phyloP scores from a whole-genome alignment of 2,329 filamentous ascomycete species.

The Aspergillaceae sp. region DNA sequence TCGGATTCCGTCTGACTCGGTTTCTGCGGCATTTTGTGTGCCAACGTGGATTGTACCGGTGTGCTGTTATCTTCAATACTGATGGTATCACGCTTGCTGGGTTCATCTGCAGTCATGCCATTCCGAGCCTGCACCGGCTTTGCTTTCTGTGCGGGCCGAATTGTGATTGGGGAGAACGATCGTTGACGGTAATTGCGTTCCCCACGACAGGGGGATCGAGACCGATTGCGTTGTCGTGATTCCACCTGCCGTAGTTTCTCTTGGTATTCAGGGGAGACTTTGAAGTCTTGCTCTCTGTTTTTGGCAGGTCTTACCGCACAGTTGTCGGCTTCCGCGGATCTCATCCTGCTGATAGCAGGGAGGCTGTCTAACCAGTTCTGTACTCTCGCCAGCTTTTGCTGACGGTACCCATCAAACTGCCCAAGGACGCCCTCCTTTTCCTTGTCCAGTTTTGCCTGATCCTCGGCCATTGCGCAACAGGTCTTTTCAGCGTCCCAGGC shows the following conservation, averaged over 20 bases:
- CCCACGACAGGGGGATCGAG: slow-evolving; percentile 2
- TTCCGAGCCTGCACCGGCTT: no score
- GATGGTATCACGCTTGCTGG: no score
- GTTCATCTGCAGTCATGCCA: no score
- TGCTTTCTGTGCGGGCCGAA: neutral
- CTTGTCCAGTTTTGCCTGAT: neutral
- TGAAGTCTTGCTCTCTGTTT: no score
- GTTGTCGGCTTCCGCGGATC: neutral
- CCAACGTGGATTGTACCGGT: no score
- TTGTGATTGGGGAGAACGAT: slow-evolving; percentile 1
- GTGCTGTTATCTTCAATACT: no score
- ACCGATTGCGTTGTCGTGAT: slow-evolving; percentile 2
- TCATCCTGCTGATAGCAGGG: slow-evolving; percentile 6
- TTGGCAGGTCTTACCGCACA: no score
- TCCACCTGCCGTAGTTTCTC: neutral
- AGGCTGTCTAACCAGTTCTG: slow-evolving; percentile 6
- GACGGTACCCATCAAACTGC: slow-evolving; percentile 1
- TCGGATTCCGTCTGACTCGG: no score
- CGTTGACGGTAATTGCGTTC: slow-evolving; percentile 3
- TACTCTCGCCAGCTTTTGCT: slow-evolving; percentile 5
- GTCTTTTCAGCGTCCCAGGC: no score
- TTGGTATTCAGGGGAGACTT: neutral
- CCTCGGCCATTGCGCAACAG: neutral
- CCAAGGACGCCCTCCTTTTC: neutral
- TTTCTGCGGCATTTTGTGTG: no score